Conservation (phyloP, 345 rosid species). For the Sonneratia caseolaris region DNA sequence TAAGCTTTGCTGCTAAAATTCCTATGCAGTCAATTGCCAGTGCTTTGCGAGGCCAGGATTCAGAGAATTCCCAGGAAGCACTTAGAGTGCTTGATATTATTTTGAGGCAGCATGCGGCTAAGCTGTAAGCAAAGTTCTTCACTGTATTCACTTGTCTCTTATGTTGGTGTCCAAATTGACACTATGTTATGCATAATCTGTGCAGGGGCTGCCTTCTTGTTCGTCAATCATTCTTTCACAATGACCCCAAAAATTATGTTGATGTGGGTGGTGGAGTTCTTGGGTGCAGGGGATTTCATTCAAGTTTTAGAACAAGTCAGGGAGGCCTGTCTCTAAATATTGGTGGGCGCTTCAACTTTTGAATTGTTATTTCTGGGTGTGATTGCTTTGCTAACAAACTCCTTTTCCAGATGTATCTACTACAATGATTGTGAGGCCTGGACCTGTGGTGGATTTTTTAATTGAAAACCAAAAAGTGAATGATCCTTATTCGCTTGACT, state of each 20-base stretch:
- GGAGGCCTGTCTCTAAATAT: constrained; percentile 41
- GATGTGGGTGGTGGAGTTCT: constrained; percentile 37
- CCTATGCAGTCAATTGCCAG: constrained; percentile 35
- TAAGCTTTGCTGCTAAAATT: constrained; percentile 32
- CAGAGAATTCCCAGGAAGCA: constrained; percentile 35
- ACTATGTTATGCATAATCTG: background rate
- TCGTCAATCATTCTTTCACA: constrained; percentile 37
- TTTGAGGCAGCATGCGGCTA: constrained; percentile 43
- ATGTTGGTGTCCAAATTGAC: too few relatives aligned
- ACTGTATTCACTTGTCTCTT: background rate
- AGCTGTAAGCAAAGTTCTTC: constrained; percentile 12
- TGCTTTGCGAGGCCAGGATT: constrained; percentile 28
- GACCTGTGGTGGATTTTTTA: constrained; percentile 66
- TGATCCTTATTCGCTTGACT: constrained; percentile 56
- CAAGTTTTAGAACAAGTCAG: constrained; percentile 40
- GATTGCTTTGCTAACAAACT: background rate
- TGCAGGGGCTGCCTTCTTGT: constrained; percentile 40
- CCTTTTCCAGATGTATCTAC: constrained; percentile 34
- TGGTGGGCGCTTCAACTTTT: constrained; percentile 15
- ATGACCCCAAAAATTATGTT: constrained; percentile 28
- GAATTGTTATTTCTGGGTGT: background rate
- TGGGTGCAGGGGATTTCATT: constrained; percentile 42
- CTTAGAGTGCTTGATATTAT: constrained; percentile 37
- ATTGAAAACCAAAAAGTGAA: constrained; percentile 52
- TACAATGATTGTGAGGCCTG: constrained; percentile 76